A percentile compares a stretch with the other conserved stretches of the same genome.
These are phyloP conservation scores for Trichoderma koningiopsis DNA, from an alignment of 2,329 filamentous ascomycete genomes.

Conservation along the genomic window DNA sequence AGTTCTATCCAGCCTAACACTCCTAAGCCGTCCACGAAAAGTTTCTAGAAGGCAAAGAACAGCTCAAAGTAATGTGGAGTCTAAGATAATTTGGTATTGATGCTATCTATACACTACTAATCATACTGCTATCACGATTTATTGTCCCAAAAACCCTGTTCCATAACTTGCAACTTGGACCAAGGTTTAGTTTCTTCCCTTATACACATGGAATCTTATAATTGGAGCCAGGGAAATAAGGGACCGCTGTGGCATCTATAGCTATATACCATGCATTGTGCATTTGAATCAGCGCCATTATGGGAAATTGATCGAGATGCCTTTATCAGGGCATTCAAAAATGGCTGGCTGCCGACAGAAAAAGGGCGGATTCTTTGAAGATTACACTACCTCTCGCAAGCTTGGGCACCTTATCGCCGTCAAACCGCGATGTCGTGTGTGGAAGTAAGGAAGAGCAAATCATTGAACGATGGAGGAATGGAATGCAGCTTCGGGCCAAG, in stretches of 20 bases:
- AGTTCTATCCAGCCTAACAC: neutral
- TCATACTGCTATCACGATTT: neutral
- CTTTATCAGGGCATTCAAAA: neutral
- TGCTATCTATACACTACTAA: no score
- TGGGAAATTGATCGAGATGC: constrained; percentile 14
- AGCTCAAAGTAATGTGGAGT: neutral
- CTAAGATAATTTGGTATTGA: no score
- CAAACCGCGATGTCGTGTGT: neutral
- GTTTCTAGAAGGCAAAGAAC: constrained; percentile 6
- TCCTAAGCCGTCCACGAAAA: neutral
- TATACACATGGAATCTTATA: neutral
- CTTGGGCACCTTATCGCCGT: neutral
- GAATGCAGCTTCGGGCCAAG: neutral
- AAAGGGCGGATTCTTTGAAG: neutral
- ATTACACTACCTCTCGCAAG: constrained; percentile 2
- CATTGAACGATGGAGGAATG: neutral
- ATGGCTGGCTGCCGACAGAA: neutral
- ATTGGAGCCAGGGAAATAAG: neutral
- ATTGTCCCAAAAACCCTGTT: neutral
- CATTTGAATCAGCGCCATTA: neutral
- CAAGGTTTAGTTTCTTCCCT: neutral
- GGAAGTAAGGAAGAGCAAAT: neutral
- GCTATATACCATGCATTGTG: neutral
- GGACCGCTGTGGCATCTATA: neutral
- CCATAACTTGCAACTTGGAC: neutral